Conservation (phyloP, 2,329 filamentous ascomycete species). For the Pseudogymnoascus pannorum region DNA sequence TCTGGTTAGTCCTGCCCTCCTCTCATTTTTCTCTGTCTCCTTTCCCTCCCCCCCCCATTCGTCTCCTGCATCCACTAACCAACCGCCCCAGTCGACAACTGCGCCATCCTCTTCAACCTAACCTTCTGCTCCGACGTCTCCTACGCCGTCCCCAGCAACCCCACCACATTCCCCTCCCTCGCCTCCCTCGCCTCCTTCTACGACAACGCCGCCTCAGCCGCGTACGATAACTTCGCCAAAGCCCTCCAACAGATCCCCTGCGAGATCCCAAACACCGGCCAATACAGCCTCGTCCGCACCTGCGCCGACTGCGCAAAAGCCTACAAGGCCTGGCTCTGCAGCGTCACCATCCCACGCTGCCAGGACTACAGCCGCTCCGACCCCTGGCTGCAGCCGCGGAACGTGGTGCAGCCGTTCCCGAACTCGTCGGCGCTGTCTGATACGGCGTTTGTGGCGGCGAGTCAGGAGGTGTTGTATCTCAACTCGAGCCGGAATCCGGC, state of each 20-base stretch:
- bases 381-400: conserved; percentile 52
- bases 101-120: conserved; percentile 79
- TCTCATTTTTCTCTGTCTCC: not conserved
- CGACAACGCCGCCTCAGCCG: conserved; percentile 61
- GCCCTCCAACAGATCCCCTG: conserved; percentile 80
- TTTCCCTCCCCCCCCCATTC: not conserved
- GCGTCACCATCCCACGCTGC: conserved; percentile 86
- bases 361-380: conserved; percentile 63
- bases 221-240: conserved; percentile 73
- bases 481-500: conserved; percentile 59
- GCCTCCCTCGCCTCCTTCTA: conserved; percentile 63
- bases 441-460: conserved; percentile 20
- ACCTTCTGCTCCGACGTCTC: conserved; percentile 81
- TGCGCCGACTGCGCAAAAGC: conserved; percentile 71
- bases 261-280: conserved; percentile 63
- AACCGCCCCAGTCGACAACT: conserved; percentile 58
- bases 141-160: conserved; percentile 83
- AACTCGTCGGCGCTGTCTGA: conserved; percentile 53
- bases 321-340: conserved; percentile 94
- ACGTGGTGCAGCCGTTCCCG: conserved; percentile 62
- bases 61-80: conserved; percentile 11
- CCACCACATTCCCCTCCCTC: conserved; percentile 50
- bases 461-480: conserved; percentile 23
- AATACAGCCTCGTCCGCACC: conserved; percentile 71
- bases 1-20: conserved; percentile 62